A percentile compares a stretch with the other conserved stretches of the same genome.
Conservation (phyloP, 2,329 filamentous ascomycete genomes). For the Aspergillus pseudotamarii region DNA sequence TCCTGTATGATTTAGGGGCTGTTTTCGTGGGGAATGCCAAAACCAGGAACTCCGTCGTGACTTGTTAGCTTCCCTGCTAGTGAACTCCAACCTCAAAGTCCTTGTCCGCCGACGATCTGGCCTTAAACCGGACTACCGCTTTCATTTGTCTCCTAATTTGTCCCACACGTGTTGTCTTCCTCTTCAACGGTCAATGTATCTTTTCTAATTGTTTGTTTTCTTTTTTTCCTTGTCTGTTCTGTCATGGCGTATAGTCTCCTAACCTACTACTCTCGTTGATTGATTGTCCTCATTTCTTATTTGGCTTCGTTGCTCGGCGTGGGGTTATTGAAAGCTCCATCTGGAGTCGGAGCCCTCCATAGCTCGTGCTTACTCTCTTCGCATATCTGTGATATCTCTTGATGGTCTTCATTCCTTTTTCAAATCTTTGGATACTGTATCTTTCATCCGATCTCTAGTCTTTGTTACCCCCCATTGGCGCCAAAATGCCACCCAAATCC, state of each 20-base stretch:
- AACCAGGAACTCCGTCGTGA: neutral
- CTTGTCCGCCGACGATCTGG: slow-evolving; percentile 35
- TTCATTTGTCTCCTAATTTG: slow-evolving; percentile 33
- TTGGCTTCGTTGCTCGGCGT: slow-evolving; percentile 10
- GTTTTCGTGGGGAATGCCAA: neutral
- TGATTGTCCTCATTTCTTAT: slow-evolving; percentile 17
- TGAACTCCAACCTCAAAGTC: neutral
- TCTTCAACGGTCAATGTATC: slow-evolving; percentile 14
- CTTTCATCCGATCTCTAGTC: slow-evolving; percentile 20
- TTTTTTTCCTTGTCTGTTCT: slow-evolving; percentile 18
- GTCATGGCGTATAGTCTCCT: slow-evolving; percentile 39
- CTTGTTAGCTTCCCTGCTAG: neutral
- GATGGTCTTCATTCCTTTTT: slow-evolving; percentile 14
- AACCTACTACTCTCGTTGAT: slow-evolving; percentile 42
- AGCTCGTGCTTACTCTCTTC: slow-evolving; percentile 12
- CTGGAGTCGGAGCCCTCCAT: slow-evolving; percentile 22
- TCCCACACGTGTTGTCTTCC: slow-evolving; percentile 29
- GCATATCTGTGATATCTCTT: slow-evolving; percentile 11
- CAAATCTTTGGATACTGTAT: slow-evolving; percentile 10
- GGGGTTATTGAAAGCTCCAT: slow-evolving; percentile 18
- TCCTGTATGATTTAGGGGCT: neutral
- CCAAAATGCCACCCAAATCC: slow-evolving; percentile 33
- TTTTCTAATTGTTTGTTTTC: slow-evolving; percentile 23
- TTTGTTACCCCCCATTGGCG: slow-evolving; percentile 11
- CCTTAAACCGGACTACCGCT: slow-evolving; percentile 35